phyloP scores from a whole-genome alignment of 192 early-diverging fungal species.

The Backusella tarrabulga region DNA sequence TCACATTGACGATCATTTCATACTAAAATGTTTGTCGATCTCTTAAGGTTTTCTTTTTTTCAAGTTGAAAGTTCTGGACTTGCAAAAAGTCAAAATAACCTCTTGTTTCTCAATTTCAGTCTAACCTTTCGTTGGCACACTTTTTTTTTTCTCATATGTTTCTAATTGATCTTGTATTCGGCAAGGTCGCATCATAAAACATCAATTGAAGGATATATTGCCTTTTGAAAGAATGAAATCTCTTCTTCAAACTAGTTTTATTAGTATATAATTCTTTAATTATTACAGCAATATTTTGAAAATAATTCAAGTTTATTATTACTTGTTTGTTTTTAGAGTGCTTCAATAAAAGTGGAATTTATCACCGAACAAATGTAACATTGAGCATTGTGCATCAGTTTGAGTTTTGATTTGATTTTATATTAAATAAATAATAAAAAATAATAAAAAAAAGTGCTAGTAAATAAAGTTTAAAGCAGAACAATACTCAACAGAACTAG shows the following conservation, averaged over 20 bases:
- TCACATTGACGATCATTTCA: background rate
- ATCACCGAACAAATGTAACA: background rate
- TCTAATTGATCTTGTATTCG: too few species aligned
- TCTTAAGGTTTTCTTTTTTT: background rate
- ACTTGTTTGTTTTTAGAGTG: background rate
- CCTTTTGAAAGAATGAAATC: background rate
- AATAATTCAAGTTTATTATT: background rate
- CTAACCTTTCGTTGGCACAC: background rate
- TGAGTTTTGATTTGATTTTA: background rate
- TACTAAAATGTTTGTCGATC: background rate
- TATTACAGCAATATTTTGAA: background rate
- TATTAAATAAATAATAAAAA: background rate
- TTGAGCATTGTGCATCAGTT: background rate
- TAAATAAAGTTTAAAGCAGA: background rate
- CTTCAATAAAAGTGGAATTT: background rate
- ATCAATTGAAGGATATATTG: background rate
- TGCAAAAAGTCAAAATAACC: background rate
- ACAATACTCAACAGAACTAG: background rate
- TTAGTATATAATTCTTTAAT: background rate
- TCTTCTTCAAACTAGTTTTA: too few species aligned
- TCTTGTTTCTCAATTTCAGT: background rate
- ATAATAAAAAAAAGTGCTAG: background rate
- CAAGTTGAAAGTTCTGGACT: background rate
- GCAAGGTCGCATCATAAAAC: background rate
- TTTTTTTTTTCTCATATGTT: too few species aligned